These are phyloP conservation scores for Neckera pumila DNA, from an alignment of 225 moss, liverwort and hornwort species.

Conservation along the genomic window DNA sequence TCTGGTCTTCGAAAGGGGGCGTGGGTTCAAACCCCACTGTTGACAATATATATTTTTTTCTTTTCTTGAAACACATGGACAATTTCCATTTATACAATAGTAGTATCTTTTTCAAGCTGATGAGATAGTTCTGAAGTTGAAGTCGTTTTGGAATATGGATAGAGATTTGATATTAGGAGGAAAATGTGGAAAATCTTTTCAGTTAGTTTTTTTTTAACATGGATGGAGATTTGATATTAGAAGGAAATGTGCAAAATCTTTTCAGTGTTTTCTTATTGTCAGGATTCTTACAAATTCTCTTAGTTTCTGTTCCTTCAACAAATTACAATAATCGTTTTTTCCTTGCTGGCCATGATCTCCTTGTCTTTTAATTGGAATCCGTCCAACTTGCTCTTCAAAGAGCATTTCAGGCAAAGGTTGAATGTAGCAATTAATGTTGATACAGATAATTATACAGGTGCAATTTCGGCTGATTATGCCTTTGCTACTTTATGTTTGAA, in stretches of 20 bases:
- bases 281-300: neutral
- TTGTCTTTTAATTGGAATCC: conserved; percentile 26
- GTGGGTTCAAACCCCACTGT: conserved; percentile 51
- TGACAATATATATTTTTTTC: no score
- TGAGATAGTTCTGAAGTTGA: neutral
- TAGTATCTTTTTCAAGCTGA: no score
- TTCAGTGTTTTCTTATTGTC: neutral
- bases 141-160: neutral
- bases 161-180: neutral
- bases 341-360: neutral
- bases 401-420: neutral
- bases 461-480: neutral
- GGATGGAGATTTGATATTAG: neutral
- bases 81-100: no score
- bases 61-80: no score
- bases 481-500: neutral
- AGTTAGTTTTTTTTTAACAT: no score
- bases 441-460: neutral
- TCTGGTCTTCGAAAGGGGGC: conserved; percentile 53
- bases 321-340: neutral
- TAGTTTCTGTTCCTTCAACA: neutral
- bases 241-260: neutral
- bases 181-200: neutral
- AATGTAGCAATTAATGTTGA: neutral
- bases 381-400: conserved; percentile 6